Evolutionary conservation across 352 stramenopile species (phyloP).

Genomic region (Globisporangium iwayamae): DNA sequence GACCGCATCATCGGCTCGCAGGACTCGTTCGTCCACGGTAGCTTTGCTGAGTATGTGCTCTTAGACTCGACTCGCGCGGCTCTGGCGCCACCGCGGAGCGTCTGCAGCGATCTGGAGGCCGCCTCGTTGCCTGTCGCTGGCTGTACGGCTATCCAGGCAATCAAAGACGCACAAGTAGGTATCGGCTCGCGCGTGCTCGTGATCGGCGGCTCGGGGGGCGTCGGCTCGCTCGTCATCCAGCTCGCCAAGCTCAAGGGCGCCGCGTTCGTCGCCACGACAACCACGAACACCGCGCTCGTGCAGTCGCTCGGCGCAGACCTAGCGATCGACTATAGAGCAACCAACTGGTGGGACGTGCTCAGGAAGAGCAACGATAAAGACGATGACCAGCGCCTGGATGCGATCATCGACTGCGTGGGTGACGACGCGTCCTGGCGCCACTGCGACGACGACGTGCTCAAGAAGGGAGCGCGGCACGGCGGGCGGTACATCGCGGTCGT

Average conservation of each 20-base stretch:
- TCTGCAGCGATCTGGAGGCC: slow-evolving; percentile 21
- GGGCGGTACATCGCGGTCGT: slow-evolving; percentile 40
- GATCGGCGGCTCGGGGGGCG: slow-evolving; percentile 70
- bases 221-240: slow-evolving; percentile 74
- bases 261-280: slow-evolving; percentile 59
- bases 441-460: slow-evolving; percentile 20
- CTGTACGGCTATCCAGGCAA: slow-evolving; percentile 28
- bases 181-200: slow-evolving; percentile 66
- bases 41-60: slow-evolving; percentile 31
- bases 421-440: slow-evolving; percentile 31
- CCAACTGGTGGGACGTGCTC: slow-evolving; percentile 47
- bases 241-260: slow-evolving; percentile 43
- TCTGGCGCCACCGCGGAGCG: slow-evolving; percentile 16
- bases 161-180: slow-evolving; percentile 28
- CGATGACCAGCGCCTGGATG: slow-evolving; percentile 25
- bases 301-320: slow-evolving; percentile 41
- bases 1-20: slow-evolving; percentile 33
- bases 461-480: not conserved
- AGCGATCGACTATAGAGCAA: slow-evolving; percentile 48
- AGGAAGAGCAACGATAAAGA: not conserved
- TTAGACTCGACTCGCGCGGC: slow-evolving; percentile 21
- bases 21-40: slow-evolving; percentile 21
- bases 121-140: slow-evolving; percentile 30
- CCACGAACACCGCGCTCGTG: slow-evolving; percentile 40
- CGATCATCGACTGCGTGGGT: slow-evolving; percentile 43